Percentiles rank a stretch among this genome's conserved stretches.
Evolutionary conservation across 2,329 filamentous ascomycete species (phyloP).

Genomic region (Myriosclerotinia duriaeana): DNA sequence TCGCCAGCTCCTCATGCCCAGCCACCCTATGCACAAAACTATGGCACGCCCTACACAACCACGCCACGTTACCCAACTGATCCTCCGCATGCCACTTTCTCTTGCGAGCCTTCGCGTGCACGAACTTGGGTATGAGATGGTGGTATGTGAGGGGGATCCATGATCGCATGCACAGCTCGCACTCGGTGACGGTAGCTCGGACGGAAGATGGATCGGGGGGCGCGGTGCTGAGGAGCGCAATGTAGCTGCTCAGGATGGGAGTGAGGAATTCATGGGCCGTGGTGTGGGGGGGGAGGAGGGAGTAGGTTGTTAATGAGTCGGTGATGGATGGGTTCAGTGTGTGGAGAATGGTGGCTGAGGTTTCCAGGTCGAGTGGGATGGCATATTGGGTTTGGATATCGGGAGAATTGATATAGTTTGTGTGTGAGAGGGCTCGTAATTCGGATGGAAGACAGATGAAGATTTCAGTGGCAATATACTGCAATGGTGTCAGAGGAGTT

Average conservation of each 20-base stretch:
- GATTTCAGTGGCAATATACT: too few species aligned
- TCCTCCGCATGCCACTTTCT: slow-evolving; percentile 76
- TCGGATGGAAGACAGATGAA: too few species aligned
- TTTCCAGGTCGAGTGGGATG: too few species aligned
- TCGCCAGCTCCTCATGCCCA: slow-evolving; percentile 74
- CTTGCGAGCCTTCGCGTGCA: slow-evolving; percentile 74
- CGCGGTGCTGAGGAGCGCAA: too few species aligned
- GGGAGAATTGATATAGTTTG: too few species aligned
- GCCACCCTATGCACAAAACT: slow-evolving; percentile 76
- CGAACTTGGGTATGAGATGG: slow-evolving; percentile 76
- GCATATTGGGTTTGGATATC: too few species aligned
- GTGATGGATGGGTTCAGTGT: too few species aligned
- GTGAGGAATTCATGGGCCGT: slow-evolving; percentile 58
- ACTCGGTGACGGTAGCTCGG: slow-evolving; percentile 52
- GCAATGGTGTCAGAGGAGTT: too few species aligned
- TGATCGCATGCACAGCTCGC: slow-evolving; percentile 73
- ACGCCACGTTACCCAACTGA: slow-evolving; percentile 76
- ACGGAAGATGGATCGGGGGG: slow-evolving; percentile 65
- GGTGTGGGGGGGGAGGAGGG: slow-evolving; percentile 63
- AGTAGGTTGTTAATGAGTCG: slow-evolving; percentile 33
- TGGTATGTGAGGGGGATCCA: slow-evolving; percentile 81
- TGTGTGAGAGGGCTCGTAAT: too few species aligned
- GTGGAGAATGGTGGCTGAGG: too few species aligned
- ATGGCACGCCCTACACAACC: slow-evolving; percentile 83
- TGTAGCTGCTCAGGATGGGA: slow-evolving; percentile 37